These are phyloP conservation scores for Extremus antarcticus DNA, from an alignment of 495 filamentous ascomycete genomes.

Conservation along the genomic window DNA sequence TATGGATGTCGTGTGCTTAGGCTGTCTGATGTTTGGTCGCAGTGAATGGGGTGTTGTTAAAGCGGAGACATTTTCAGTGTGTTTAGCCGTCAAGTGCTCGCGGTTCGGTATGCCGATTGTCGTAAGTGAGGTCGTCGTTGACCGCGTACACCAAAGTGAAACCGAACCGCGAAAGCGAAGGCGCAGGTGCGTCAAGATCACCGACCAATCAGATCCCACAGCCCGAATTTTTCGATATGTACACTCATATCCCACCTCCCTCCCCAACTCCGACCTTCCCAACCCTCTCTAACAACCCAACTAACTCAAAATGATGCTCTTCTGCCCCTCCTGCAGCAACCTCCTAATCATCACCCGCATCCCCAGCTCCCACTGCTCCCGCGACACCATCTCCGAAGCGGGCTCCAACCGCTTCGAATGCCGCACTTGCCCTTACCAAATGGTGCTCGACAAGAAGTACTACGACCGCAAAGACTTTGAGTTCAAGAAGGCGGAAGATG, in stretches of 20 bases:
- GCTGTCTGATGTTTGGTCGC: too few relatives aligned
- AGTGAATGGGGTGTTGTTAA: too few relatives aligned
- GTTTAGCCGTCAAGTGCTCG: background rate
- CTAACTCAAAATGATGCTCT: background rate
- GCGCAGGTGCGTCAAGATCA: too few relatives aligned
- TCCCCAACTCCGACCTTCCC: background rate
- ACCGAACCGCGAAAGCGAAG: background rate
- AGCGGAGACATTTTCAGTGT: too few relatives aligned
- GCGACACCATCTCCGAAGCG: slow-evolving; percentile 20
- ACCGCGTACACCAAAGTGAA: background rate
- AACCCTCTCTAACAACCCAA: background rate
- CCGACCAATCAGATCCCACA: too few relatives aligned
- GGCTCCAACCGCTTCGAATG: slow-evolving; percentile 76
- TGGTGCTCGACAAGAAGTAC: slow-evolving; percentile 54
- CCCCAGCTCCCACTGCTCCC: slow-evolving; percentile 35
- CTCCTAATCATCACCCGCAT: slow-evolving; percentile 62
- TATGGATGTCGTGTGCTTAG: background rate
- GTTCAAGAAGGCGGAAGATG: slow-evolving; percentile 78
- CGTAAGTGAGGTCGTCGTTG: background rate
- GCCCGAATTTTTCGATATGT: background rate
- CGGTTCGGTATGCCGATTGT: background rate
- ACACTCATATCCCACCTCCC: background rate
- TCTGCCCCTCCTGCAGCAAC: slow-evolving; percentile 91
- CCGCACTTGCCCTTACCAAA: slow-evolving; percentile 85
- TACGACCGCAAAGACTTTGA: slow-evolving; percentile 13